Evolutionary conservation across 2,329 filamentous ascomycete genomes (phyloP).

Genomic region (Nothophaeocryptopus gaeumannii): DNA sequence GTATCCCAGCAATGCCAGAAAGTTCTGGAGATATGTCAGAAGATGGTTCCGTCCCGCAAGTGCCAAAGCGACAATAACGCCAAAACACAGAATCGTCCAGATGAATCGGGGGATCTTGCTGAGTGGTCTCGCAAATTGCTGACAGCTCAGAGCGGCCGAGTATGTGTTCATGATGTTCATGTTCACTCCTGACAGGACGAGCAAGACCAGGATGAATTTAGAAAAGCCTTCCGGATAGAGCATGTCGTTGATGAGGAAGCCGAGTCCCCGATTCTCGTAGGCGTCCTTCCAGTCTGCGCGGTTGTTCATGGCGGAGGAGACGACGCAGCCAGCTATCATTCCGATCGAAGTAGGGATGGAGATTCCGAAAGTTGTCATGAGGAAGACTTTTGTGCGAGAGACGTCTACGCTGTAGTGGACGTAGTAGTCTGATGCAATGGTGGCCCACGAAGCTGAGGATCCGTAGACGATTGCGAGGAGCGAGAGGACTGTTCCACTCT

Average conservation of each 20-base stretch:
- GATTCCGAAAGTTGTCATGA: conserved; percentile 43
- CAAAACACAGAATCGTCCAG: conserved; percentile 46
- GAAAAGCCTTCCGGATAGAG: conserved; percentile 48
- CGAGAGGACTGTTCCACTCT: conserved; percentile 30
- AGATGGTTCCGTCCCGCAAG: conserved; percentile 45
- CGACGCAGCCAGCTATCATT: conserved; percentile 44
- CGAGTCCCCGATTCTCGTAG: conserved; percentile 45
- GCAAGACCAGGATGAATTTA: conserved; percentile 47
- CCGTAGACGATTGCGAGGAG: conserved; percentile 40
- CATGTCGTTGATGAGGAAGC: conserved; percentile 47
- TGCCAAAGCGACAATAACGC: conserved; percentile 44
- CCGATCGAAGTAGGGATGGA: conserved; percentile 43
- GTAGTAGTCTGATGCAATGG: conserved; percentile 46
- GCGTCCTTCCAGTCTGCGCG: conserved; percentile 42
- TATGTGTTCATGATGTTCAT: conserved; percentile 43
- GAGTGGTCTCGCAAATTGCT: conserved; percentile 48
- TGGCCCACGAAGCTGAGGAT: conserved; percentile 41
- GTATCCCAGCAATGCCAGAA: conserved; percentile 47
- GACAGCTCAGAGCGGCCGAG: conserved; percentile 44
- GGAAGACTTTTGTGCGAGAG: conserved; percentile 40
- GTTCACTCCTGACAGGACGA: conserved; percentile 40
- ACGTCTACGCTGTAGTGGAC: conserved; percentile 42
- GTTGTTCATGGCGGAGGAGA: conserved; percentile 36
- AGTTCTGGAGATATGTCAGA: conserved; percentile 45
- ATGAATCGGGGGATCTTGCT: conserved; percentile 53